A percentile compares a stretch with the other conserved stretches of the same genome.
phyloP scores from a whole-genome alignment of 2,329 filamentous ascomycete species.

The Diaporthe sp. region DNA sequence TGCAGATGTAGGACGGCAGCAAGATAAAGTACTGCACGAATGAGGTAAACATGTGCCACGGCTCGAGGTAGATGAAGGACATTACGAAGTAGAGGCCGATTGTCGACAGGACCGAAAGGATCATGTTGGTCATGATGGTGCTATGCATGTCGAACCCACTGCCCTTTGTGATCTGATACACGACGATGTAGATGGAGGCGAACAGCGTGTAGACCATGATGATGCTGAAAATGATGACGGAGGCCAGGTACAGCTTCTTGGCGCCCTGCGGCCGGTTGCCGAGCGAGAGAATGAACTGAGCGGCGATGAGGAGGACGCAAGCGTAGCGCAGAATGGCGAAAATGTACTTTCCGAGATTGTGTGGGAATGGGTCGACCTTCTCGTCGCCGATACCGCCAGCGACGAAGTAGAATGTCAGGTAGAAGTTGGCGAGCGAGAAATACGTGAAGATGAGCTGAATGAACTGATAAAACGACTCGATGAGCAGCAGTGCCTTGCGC shows the following conservation, averaged over 20 bases:
- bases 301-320: conserved; percentile 88
- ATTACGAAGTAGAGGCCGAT: conserved; percentile 96
- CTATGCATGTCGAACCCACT: conserved; percentile 75
- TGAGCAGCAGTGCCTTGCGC: conserved; percentile 91
- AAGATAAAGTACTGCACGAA: conserved; percentile 93
- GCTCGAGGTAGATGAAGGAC: conserved; percentile 96
- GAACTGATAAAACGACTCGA: conserved; percentile 97
- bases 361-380: conserved; percentile 89
- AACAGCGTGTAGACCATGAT: conserved; percentile 98
- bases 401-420: conserved; percentile 98
- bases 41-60: conserved; percentile 99
- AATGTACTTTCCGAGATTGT: conserved; percentile 85
- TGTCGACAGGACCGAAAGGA: conserved; percentile 90
- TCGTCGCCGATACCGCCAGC: conserved; percentile 88
- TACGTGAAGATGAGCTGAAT: conserved; percentile 95
- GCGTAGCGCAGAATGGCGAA: conserved; percentile 89
- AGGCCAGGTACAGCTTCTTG: conserved; percentile 87
- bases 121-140: conserved; percentile 95
- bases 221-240: conserved; percentile 89
- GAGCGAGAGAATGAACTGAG: conserved; percentile 96
- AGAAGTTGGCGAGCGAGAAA: conserved; percentile 99
- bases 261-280: conserved; percentile 97
- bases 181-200: conserved; percentile 88
- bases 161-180: conserved; percentile 78
- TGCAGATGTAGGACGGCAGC: conserved; percentile 95